Base-by-base conservation (phyloP, 1,284 basidiomycete species). In the Boletus sp. region DNA sequence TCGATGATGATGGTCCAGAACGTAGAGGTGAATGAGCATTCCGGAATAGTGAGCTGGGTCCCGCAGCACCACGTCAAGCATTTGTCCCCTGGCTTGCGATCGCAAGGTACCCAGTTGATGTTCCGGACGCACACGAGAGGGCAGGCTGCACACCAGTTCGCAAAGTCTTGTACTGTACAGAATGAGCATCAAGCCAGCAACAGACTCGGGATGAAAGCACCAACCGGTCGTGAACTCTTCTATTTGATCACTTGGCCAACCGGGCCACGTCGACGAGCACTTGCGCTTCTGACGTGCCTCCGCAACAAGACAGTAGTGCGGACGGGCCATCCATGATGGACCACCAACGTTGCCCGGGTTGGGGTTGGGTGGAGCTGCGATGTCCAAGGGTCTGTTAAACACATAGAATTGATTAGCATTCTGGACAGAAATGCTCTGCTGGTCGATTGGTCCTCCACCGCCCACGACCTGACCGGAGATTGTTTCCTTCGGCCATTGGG, bases 241-340 rank as follows among this genome's bases (percentile, higher is more conserved):
- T 21, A 13, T 25, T 10, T 64, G 46, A 0, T 65, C 52, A 28
- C 27, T 56, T 6, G 65, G 47, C 61, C 64, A 65, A 23, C 17
- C 25, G 3, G 64, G 58, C 21, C 14, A 65, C 11, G 56, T 50
- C 8, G 25, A 30, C 7, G 13, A 50, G 25, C 53, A 46, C 14
- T 55, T 63, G 31, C 43, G 58, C 51, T 65, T 65, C 58, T 66
- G 64, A 21, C 65, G 64, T 16, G 54, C 55, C 47, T 65, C 61
- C 10, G 31, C 49, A n/a, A 66, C 38, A 17, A 62, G 5, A 37
- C 64, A 65, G 49, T 59, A 65, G 52, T 64, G 60, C 16, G 54
- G 13, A 2, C 23, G 9, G 10, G 7, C 9, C 2, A 1, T 4
- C 58, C 40, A 51, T 17, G 46, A 31, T 37, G 38, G 43, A 16